Percentiles rank a stretch among this genome's conserved stretches.
Evolutionary conservation across 176 grass and related monocot genomes (phyloP).

Genomic region (Aechmea fasciata): DNA sequence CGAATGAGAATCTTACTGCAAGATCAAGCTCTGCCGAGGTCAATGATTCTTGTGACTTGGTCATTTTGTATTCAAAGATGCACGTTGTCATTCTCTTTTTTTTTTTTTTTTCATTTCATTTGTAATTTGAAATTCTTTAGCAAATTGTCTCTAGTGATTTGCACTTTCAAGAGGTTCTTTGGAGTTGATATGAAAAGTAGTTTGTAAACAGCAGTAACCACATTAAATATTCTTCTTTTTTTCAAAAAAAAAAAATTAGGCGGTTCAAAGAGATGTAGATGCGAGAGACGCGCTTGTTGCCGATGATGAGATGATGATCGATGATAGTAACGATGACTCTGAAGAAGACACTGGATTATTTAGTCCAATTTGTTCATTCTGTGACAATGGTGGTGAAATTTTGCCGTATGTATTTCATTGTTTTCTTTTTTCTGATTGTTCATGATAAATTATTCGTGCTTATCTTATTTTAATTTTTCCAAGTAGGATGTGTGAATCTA

Average conservation of each 20-base stretch:
- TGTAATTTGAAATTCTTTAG: no score
- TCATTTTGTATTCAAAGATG: no score
- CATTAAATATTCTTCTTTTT: neutral
- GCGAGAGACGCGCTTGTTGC: slow-evolving; percentile 9
- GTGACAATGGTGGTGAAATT: slow-evolving; percentile 64
- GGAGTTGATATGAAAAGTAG: no score
- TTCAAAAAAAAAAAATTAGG: neutral
- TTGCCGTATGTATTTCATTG: slow-evolving; percentile 17
- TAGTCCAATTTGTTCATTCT: slow-evolving; percentile 52
- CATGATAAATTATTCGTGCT: neutral
- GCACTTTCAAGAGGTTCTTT: no score
- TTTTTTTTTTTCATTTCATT: no score
- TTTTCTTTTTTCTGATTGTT: slow-evolving; percentile 11
- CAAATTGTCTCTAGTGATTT: no score
- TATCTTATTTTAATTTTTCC: neutral
- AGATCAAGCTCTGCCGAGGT: no score
- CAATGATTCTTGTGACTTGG: no score
- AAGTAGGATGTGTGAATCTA: no score
- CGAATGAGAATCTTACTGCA: no score
- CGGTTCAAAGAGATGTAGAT: neutral
- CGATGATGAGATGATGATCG: slow-evolving; percentile 27
- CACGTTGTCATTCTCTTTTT: no score
- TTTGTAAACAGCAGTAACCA: neutral
- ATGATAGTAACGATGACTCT: neutral
- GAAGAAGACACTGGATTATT: slow-evolving; percentile 2